Conservation (phyloP, 495 filamentous ascomycete species). For the Penicillium dipodomyicola region DNA sequence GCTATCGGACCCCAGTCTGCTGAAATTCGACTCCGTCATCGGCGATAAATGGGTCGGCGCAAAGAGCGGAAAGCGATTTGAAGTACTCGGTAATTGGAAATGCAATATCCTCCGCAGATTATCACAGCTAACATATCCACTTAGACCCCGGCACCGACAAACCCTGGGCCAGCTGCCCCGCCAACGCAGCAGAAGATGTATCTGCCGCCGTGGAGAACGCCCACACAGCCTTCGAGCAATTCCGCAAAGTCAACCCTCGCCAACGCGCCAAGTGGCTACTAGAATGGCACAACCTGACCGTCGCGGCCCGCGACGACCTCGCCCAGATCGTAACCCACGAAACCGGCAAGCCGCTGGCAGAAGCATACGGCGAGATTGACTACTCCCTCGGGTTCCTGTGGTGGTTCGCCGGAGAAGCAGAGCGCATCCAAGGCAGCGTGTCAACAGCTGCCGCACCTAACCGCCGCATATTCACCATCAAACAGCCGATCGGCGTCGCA, state of each 20-base stretch:
- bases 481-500: slow-evolving; percentile 65
- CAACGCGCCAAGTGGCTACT: slow-evolving; percentile 61
- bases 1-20: slow-evolving; percentile 57
- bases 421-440: slow-evolving; percentile 63
- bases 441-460: slow-evolving; percentile 54
- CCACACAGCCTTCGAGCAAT: slow-evolving; percentile 59
- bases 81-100: slow-evolving; percentile 55
- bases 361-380: slow-evolving; percentile 58
- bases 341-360: slow-evolving; percentile 61
- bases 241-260: slow-evolving; percentile 58
- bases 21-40: slow-evolving; percentile 60
- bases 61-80: slow-evolving; percentile 62
- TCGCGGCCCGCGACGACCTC: slow-evolving; percentile 51
- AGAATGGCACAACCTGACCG: slow-evolving; percentile 56
- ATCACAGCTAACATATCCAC: slow-evolving; percentile 11
- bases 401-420: slow-evolving; percentile 69
- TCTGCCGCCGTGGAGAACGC: slow-evolving; percentile 57
- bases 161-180: slow-evolving; percentile 63
- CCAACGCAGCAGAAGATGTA: slow-evolving; percentile 60
- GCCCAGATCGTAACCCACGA: slow-evolving; percentile 60
- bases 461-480: slow-evolving; percentile 65
- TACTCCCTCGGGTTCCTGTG: slow-evolving; percentile 61
- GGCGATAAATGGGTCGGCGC: slow-evolving; percentile 61
- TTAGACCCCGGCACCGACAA: slow-evolving; percentile 64
- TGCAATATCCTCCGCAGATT: background rate